A percentile compares a stretch with the other conserved stretches of the same genome.
phyloP scores from a whole-genome alignment of 345 rosid species.

The Gossypium sturtianum region DNA sequence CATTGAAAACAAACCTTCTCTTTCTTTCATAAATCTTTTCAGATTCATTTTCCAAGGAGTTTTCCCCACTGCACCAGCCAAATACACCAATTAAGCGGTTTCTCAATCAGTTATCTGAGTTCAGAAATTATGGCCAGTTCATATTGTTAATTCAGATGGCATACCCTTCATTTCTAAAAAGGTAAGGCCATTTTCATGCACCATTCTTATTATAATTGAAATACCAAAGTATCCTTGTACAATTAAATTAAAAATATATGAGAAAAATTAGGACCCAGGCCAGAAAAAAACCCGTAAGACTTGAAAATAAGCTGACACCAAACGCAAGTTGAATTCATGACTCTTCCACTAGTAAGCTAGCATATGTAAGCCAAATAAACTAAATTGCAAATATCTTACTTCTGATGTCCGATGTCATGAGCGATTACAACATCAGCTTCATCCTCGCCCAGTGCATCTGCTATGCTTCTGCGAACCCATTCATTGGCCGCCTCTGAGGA shows the following conservation, averaged over 20 bases:
- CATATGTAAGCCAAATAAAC: background rate
- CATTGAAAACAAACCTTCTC: constrained; percentile 51
- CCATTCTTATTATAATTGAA: background rate
- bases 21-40: constrained; percentile 44
- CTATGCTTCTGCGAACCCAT: constrained; percentile 69
- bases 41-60: constrained; percentile 31
- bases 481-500: constrained; percentile 35
- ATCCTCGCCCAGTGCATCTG: constrained; percentile 97
- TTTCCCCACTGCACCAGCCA: constrained; percentile 40
- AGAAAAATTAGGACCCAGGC: background rate
- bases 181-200: background rate
- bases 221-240: background rate
- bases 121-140: background rate
- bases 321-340: background rate
- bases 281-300: background rate
- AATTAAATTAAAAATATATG: background rate
- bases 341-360: background rate
- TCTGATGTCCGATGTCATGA: constrained; percentile 44
- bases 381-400: constrained; percentile 28
- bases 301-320: background rate
- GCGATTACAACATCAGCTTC: constrained; percentile 88
- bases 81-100: constrained; percentile 8
- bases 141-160: background rate
- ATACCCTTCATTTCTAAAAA: background rate
- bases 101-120: background rate